These are phyloP conservation scores for Fusarium caatingaense DNA, from an alignment of 2,329 filamentous ascomycete genomes.

Conservation along the genomic window DNA sequence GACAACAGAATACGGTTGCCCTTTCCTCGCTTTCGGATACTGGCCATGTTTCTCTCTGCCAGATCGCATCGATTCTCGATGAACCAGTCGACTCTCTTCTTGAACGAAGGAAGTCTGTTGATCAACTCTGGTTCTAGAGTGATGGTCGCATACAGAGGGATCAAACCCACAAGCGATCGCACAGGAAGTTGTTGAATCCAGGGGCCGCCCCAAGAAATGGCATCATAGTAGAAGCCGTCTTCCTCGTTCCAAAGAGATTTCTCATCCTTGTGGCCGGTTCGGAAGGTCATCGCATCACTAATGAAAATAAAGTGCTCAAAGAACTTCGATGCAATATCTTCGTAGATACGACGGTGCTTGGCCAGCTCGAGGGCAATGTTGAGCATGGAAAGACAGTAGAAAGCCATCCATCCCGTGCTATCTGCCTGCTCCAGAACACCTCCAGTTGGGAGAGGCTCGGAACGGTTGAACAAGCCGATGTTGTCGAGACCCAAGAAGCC, in stretches of 20 bases:
- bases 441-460: conserved; percentile 91
- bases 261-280: conserved; percentile 74
- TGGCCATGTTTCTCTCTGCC: conserved; percentile 93
- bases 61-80: conserved; percentile 87
- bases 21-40: conserved; percentile 89
- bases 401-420: conserved; percentile 99
- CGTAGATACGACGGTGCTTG: conserved; percentile 93
- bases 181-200: conserved; percentile 94
- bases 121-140: conserved; percentile 95
- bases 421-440: conserved; percentile 96
- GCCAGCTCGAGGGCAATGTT: conserved; percentile 96
- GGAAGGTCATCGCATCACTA: conserved; percentile 95
- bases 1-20: conserved; percentile 88
- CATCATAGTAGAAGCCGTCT: conserved; percentile 98
- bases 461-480: conserved; percentile 97
- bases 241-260: conserved; percentile 95
- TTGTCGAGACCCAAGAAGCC: conserved; percentile 97
- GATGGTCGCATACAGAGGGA: conserved; percentile 90
- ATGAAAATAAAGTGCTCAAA: conserved; percentile 99
- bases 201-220: conserved; percentile 94
- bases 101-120: conserved; percentile 91
- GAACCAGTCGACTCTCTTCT: conserved; percentile 94
- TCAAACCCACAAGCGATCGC: conserved; percentile 90
- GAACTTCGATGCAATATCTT: conserved; percentile 97
- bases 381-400: conserved; percentile 95